These are phyloP conservation scores for Orbilia quercus DNA, from an alignment of 2,329 filamentous ascomycete genomes.

Conservation along the genomic window DNA sequence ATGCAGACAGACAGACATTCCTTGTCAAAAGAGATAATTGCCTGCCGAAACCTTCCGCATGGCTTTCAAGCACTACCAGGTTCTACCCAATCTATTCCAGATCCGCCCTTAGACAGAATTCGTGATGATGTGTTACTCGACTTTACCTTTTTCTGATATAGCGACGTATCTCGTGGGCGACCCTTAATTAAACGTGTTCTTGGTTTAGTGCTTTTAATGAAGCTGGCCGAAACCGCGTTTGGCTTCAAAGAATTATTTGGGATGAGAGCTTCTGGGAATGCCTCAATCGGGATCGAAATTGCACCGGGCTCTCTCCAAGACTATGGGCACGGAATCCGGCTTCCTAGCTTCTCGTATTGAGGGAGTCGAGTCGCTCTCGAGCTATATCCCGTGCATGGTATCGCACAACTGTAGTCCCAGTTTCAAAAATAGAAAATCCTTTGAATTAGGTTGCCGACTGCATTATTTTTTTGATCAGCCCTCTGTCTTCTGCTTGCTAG, in stretches of 20 bases:
- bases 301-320: too few relatives aligned
- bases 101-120: conserved; percentile 38
- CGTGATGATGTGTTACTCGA: conserved; percentile 45
- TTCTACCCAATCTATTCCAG: conserved; percentile 47
- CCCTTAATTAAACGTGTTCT: conserved; percentile 52
- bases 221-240: conserved; percentile 8
- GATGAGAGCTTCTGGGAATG: not conserved
- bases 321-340: conserved; percentile 32
- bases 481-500: not conserved
- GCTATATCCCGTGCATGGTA: conserved; percentile 6
- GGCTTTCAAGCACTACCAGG: conserved; percentile 46
- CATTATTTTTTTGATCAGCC: conserved; percentile 32
- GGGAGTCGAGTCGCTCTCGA: conserved; percentile 18
- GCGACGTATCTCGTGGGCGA: conserved; percentile 29
- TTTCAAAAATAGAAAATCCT: conserved; percentile 52
- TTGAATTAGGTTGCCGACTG: conserved; percentile 17
- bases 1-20: conserved; percentile 40
- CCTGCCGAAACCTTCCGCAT: conserved; percentile 55
- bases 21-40: conserved; percentile 48
- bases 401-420: conserved; percentile 23
- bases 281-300: not conserved
- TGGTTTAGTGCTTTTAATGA: conserved; percentile 9
- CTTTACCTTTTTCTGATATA: conserved; percentile 34
- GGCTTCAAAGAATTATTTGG: conserved; percentile 6
- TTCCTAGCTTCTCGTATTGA: conserved; percentile 39